Conservation (phyloP, 2,329 filamentous ascomycete genomes). For the Zymoseptoria brevis region DNA sequence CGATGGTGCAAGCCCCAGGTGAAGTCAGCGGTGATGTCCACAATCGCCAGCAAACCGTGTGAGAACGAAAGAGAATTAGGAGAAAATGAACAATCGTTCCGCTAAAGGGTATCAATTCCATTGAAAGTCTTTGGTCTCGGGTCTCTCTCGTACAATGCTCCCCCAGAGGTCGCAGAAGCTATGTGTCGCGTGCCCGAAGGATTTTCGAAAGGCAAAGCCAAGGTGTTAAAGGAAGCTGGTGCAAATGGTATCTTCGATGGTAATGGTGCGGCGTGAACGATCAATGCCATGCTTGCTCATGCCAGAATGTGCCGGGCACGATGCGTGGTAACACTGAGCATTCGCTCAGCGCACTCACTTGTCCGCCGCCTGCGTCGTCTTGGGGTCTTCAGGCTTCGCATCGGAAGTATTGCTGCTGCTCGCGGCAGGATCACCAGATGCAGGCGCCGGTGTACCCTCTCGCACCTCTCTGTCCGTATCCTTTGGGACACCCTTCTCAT, state of each 20-base stretch:
- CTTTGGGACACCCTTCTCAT: constrained; percentile 14
- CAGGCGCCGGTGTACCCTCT: constrained; percentile 46
- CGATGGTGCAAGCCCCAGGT: no score
- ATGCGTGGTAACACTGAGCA: not conserved
- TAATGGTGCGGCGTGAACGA: not conserved
- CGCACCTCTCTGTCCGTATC: constrained; percentile 32
- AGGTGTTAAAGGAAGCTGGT: not conserved
- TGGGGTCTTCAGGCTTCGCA: constrained; percentile 22
- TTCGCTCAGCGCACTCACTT: not conserved
- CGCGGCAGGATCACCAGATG: constrained; percentile 4
- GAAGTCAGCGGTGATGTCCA: no score
- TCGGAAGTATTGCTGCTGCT: constrained; percentile 6
- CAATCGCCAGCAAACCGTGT: no score
- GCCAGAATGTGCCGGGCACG: not conserved
- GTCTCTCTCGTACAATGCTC: not conserved
- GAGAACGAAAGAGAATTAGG: no score
- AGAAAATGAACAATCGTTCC: constrained; percentile 1
- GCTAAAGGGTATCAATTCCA: constrained; percentile 21
- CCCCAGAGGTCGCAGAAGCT: not conserved
- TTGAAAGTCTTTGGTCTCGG: not conserved
- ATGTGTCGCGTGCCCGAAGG: not conserved
- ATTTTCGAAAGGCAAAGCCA: not conserved
- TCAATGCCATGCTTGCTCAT: not conserved
- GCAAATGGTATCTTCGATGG: not conserved
- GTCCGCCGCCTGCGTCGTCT: constrained; percentile 18